Base-by-base conservation (phyloP, 192 early-diverging fungal genomes). In the Gonapodya prolifera region DNA sequence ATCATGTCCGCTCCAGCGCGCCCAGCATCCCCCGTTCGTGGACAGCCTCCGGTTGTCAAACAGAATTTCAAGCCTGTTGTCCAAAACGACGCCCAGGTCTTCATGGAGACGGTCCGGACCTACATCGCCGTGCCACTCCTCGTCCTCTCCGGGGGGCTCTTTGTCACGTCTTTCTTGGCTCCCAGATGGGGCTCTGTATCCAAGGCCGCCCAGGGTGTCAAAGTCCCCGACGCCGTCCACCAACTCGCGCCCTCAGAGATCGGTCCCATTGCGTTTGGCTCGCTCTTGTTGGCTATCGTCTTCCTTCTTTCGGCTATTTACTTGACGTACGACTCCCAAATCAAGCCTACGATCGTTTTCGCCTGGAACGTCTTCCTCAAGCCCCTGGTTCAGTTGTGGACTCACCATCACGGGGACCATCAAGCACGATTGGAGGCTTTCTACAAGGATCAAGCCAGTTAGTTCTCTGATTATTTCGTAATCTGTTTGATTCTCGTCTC, bases 321-420 rank as follows among this genome's bases (percentile, higher is more conserved):
- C 28, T 30, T 73, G 71, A 73, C 71, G 18, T 73, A 73, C 71
- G 32, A 73, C 28, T 18, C 28, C 31, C 78, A 84, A 45, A 35
- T 88, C 69, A 80, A 83, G 70, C 77, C 81, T 34, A 83, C 82
- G 1, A 78, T 84, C 75, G 83, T 84, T 75, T 91, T 91, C 80
- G 88, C 86, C 29, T 90, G 90, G 77, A 90, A 87, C 36, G 94
- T 92, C 80, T 94, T 95, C 80, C 80, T 95, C 79, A 92, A 90
- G 77, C 86, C 86, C 30, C 84, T 86, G 76, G 70, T 87, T 33
- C 78, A 77, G 36, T 79, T 70, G 45, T 84, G 83, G 82, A 85
- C 89, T 30, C 77, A 88, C 70, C 87, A 90, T 17, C 79, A 86
- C 2, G 80, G 85, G 34, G 88, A 88, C 35, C 89, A 92, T 74